Evolutionary conservation across 495 filamentous ascomycete species (phyloP).

Genomic region (Podospora conica): DNA sequence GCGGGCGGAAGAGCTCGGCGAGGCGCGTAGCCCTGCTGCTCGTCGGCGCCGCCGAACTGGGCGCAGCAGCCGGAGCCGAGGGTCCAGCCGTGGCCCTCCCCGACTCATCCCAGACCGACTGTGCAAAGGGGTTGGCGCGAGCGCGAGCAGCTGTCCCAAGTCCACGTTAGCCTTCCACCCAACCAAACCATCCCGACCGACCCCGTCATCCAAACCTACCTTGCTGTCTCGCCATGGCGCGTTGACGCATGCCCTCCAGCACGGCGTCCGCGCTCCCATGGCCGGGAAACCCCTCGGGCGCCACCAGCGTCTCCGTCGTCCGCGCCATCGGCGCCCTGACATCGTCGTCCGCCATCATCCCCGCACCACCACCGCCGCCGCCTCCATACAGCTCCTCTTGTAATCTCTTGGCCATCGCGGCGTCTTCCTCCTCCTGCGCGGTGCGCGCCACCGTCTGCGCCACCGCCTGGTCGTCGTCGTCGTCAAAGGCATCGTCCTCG

Average conservation of each 20-base stretch:
- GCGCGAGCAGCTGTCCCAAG: conserved; percentile 5
- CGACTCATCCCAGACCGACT: conserved; percentile 70
- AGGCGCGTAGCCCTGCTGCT: conserved; percentile 46
- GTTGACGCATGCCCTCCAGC: conserved; percentile 57
- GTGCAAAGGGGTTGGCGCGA: conserved; percentile 66
- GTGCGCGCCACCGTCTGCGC: conserved; percentile 36
- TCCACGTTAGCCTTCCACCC: not conserved
- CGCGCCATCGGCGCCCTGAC: conserved; percentile 88
- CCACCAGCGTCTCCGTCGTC: conserved; percentile 86
- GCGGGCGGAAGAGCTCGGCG: conserved; percentile 86
- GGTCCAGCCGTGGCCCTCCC: conserved; percentile 1
- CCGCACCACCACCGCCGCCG: conserved; percentile 28
- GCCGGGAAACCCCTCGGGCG: conserved; percentile 36
- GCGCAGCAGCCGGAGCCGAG: not conserved
- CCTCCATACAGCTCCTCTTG: conserved; percentile 84
- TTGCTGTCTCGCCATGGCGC: conserved; percentile 32
- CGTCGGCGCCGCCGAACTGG: not conserved
- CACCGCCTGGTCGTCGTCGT: conserved; percentile 25
- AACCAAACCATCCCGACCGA: not conserved
- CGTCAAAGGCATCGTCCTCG: conserved; percentile 43
- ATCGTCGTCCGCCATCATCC: conserved; percentile 43
- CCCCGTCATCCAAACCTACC: conserved; percentile 26
- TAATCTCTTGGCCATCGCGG: conserved; percentile 81
- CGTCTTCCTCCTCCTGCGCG: conserved; percentile 72
- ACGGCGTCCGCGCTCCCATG: conserved; percentile 38